These are phyloP conservation scores for Colletotrichum filicis DNA, from an alignment of 2,329 filamentous ascomycete species.

Conservation along the genomic window DNA sequence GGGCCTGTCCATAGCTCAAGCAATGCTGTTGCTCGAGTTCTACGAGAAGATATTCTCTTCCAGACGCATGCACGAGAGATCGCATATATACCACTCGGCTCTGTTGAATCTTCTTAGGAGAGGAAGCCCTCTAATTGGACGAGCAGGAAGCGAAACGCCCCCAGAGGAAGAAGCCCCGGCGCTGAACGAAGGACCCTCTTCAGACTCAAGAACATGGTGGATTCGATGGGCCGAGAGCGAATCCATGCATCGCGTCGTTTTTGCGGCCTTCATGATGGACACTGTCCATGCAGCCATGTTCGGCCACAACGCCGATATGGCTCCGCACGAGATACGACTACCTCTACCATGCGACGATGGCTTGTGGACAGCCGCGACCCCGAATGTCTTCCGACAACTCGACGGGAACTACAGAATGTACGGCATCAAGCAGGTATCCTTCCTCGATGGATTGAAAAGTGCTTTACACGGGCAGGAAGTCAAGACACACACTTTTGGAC, in stretches of 20 bases:
- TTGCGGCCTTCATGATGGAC: constrained; percentile 90
- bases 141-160: constrained; percentile 82
- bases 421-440: constrained; percentile 81
- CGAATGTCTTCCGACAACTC: constrained; percentile 79
- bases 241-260: constrained; percentile 86
- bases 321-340: constrained; percentile 87
- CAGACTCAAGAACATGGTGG: constrained; percentile 73
- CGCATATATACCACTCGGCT: constrained; percentile 89
- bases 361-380: constrained; percentile 84
- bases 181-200: constrained; percentile 36
- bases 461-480: constrained; percentile 85
- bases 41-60: constrained; percentile 95
- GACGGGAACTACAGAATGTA: constrained; percentile 82
- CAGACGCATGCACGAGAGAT: constrained; percentile 83
- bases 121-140: constrained; percentile 86
- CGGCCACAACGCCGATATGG: constrained; percentile 90
- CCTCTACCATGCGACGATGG: constrained; percentile 89
- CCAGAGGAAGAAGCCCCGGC: constrained; percentile 65
- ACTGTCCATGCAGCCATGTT: constrained; percentile 93
- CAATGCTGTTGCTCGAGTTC: constrained; percentile 83
- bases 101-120: constrained; percentile 86
- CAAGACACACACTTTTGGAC: constrained; percentile 86
- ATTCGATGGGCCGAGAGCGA: constrained; percentile 90
- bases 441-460: constrained; percentile 85
- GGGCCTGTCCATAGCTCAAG: constrained; percentile 89